Conservation (phyloP, 257 asterid species). For the Leonotis leonurus region DNA sequence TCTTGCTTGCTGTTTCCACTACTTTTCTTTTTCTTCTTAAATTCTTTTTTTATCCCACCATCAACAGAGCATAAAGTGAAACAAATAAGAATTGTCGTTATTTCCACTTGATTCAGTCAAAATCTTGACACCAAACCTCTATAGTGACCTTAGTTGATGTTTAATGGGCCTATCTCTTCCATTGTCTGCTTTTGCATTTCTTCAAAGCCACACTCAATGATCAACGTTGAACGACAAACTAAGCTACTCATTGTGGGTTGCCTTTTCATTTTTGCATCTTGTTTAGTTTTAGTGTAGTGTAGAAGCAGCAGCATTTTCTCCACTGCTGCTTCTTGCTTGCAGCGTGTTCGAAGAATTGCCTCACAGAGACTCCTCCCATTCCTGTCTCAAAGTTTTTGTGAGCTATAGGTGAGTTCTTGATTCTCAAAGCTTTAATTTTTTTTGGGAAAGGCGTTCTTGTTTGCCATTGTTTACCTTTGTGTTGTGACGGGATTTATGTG, state of each 20-base stretch:
- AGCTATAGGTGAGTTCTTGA: constrained; percentile 24
- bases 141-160: constrained; percentile 15
- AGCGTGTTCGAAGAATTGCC: constrained; percentile 23
- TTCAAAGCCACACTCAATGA: constrained; percentile 34
- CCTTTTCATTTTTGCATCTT: constrained; percentile 8
- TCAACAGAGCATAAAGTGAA: constrained; percentile 8
- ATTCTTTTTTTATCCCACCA: constrained; percentile 25
- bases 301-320: not conserved
- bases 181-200: constrained; percentile 23
- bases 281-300: not conserved
- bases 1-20: constrained; percentile 7
- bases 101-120: constrained; percentile 31
- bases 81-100: constrained; percentile 12
- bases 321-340: constrained; percentile 11
- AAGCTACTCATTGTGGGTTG: constrained; percentile 27
- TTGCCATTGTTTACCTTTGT: not conserved
- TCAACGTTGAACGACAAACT: constrained; percentile 27
- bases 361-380: constrained; percentile 12
- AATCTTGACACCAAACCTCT: constrained; percentile 37
- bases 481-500: not conserved
- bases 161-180: constrained; percentile 21
- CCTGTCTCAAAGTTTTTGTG: not conserved
- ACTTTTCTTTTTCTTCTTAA: not conserved
- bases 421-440: constrained; percentile 1
- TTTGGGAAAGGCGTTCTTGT: not conserved